Evolutionary conservation across 768 basidiomycete species (phyloP), one percentile per base, ranked within the genome.

Genomic region (Floccularia luteovirens): DNA sequence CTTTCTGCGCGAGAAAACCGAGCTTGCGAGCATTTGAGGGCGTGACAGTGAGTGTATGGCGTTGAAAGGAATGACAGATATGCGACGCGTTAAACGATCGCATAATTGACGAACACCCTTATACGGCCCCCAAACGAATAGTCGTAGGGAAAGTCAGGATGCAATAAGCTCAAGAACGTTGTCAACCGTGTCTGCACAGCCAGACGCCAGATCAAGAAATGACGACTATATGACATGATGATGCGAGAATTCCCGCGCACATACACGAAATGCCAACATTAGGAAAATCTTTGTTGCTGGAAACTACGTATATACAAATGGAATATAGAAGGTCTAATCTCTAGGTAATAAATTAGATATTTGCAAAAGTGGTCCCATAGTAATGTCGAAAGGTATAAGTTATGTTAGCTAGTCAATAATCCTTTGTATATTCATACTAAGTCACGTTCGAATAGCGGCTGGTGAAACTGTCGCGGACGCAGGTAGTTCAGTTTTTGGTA

Each of bases 1-100:
- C 52, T 52, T 70, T 67, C 44, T 72, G 67, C 1, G 65, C 69
- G 14, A 71, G 61, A 20, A 49, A 61, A 24, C 63, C 63, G 43
- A 62, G 59, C 20, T 56, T 59, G 44, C 71, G 66, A 42, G 55
- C 47, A 49, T 49, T 53, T 45, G 48, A 50, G 41, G 52, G 55
- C 44, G 58, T 57, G 43, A 55, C 43, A 43, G 50, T 44, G 31
- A 39, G 38, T 21, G 20, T 10, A 6, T 14, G 38, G 10, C 38
- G 38, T 14, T 10, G 20, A 16, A 43, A 7, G 12, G 38, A 6
- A 16, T 28, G 11, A 23, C 22, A 39, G 36, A 24, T 16, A 7
- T 16, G 13, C 5, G 38, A 16, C 16, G 24, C 17, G 13, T 8
- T 12, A 5, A 39, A 39, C 13, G 24, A 27, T 28, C 24, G 11